Evolutionary conservation across 306 rosid genomes (phyloP), one percentile per base, ranked within the genome.

Genomic region (Lablab purpureus): DNA sequence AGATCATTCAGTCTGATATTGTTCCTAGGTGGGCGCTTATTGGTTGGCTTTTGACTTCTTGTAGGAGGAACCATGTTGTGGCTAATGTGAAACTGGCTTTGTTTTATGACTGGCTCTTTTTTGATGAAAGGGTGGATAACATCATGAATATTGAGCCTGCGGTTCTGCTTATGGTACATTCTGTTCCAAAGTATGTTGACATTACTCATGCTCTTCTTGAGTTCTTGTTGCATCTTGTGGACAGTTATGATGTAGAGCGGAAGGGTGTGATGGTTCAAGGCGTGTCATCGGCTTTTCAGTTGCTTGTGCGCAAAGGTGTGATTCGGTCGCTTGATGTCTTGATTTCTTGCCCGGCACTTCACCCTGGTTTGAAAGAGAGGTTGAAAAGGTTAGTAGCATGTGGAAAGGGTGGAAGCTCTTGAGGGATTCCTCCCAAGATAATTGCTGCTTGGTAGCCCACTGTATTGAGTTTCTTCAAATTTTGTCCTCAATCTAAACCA

Each of bases 91-190:
- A 89, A 79, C 78, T 94, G 27, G 93, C 97, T 68, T 83, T 94
- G 56, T 87, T 94, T 71, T 92, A 89, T 83, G 97, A 94, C 80
- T 94, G 98, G 98, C 97, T 94, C 43, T 94, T 90, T 65, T 92
- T 88, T 34, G 87, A 92, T 37, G 90, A 88, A 72, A 84, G 58
- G 11, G 75, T 82, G 46, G 98, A 90, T 65, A 92, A 55, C 49
- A 76, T 94, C 43, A 94, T 94, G 98, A 89, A 90, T 78, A 89
- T 94, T 67, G 97, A 94, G 83, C 98, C 97, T 64, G 94, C 97
- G 22, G 58, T 92, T 78, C 75, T 94, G 36, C 83, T 94, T 73
- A 90, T 94, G 90, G 91, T 90, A 32, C 79, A 82, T 75, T 94
- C 94, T 52, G 77, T 94, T 65, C 91, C 94, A 34, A 23, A 76